A percentile compares a stretch with the other conserved stretches of the same genome.
These are phyloP conservation scores for Podosphaera aphanis DNA, from an alignment of 2,329 filamentous ascomycete species.

Conservation along the genomic window DNA sequence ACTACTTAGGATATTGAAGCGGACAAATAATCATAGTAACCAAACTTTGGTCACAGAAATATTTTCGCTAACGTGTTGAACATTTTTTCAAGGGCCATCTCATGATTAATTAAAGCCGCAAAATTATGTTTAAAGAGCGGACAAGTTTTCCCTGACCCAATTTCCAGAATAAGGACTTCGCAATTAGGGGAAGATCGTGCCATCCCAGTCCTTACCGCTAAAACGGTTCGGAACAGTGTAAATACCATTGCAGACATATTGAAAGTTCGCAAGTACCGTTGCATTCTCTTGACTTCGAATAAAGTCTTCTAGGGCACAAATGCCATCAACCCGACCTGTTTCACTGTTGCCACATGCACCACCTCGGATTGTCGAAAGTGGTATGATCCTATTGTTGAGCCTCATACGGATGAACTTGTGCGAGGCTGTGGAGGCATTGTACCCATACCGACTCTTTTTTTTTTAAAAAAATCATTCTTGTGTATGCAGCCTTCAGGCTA, in stretches of 20 bases:
- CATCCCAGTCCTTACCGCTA: slow-evolving; percentile 22
- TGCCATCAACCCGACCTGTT: slow-evolving; percentile 20
- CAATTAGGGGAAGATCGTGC: slow-evolving; percentile 9
- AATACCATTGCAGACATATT: slow-evolving; percentile 25
- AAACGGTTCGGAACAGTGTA: slow-evolving; percentile 20
- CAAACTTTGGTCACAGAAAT: no score
- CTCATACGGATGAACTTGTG: slow-evolving; percentile 27
- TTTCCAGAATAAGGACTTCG: no score
- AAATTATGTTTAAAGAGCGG: no score
- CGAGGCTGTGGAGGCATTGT: slow-evolving; percentile 19
- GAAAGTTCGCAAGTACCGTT: slow-evolving; percentile 21
- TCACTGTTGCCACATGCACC: slow-evolving; percentile 18
- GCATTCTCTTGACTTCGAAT: slow-evolving; percentile 19
- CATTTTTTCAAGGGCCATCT: no score
- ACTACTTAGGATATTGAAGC: no score
- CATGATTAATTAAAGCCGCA: no score
- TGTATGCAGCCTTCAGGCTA: no score
- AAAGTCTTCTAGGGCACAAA: slow-evolving; percentile 22
- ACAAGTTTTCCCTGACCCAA: no score
- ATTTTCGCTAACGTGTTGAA: no score
- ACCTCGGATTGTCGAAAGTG: slow-evolving; percentile 23
- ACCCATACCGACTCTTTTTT: no score
- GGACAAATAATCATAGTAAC: no score
- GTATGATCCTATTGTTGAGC: slow-evolving; percentile 25
- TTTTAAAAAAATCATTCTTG: no score